Conservation (phyloP, 257 asterid genomes). For the Euphrasia confusa region DNA sequence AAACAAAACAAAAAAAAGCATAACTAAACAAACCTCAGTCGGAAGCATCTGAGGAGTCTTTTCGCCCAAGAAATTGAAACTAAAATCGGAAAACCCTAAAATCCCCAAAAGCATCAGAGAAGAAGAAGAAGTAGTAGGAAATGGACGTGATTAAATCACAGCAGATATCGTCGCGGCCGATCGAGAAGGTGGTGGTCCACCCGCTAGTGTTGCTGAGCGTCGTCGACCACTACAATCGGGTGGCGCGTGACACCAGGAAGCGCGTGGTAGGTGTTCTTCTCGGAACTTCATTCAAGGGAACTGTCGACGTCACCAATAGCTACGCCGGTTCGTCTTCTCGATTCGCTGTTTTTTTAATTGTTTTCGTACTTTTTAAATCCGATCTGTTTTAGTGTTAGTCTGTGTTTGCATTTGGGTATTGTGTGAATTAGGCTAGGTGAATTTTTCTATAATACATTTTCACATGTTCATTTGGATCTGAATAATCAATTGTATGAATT, state of each 20-base stretch:
- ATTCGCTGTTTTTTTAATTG: conserved; percentile 32
- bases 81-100: neutral
- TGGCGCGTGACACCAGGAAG: conserved; percentile 89
- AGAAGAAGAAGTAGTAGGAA: conserved; percentile 3
- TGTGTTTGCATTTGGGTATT: neutral
- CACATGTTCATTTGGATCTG: neutral
- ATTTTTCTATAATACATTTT: neutral
- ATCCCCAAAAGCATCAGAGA: conserved; percentile 7
- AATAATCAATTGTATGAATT: neutral
- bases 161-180: conserved; percentile 71
- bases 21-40: too few relatives aligned
- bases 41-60: conserved; percentile 19
- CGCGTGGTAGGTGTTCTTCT: conserved; percentile 92
- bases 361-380: neutral
- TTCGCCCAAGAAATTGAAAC: conserved; percentile 29
- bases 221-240: conserved; percentile 95
- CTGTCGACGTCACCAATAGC: conserved; percentile 92
- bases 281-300: conserved; percentile 76
- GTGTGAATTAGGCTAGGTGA: neutral
- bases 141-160: conserved; percentile 92
- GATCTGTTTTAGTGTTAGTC: neutral
- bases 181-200: conserved; percentile 92
- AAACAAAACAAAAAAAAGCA: neutral
- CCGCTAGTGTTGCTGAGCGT: conserved; percentile 90
- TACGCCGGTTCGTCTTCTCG: conserved; percentile 67